These are phyloP conservation scores for Lachnellula cervina DNA, from an alignment of 2,329 filamentous ascomycete genomes.

Conservation along the genomic window DNA sequence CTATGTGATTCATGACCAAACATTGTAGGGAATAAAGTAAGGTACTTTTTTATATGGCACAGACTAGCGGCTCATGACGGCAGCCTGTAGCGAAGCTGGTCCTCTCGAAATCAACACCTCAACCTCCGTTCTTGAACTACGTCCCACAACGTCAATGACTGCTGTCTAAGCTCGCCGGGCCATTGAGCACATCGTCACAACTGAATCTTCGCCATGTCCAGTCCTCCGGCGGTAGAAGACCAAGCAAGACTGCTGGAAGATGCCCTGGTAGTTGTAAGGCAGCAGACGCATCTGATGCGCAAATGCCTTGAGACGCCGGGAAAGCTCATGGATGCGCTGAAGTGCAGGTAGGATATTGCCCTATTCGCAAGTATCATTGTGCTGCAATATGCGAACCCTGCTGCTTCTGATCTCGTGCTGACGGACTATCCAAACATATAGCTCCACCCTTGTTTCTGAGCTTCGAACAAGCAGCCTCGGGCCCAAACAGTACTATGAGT, in stretches of 20 bases:
- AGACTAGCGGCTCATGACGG: slow-evolving; percentile 14
- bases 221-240: slow-evolving; percentile 65
- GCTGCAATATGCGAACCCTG: slow-evolving; percentile 8
- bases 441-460: slow-evolving; percentile 97
- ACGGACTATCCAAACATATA: slow-evolving; percentile 37
- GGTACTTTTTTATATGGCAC: too few relatives aligned
- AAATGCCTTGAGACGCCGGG: slow-evolving; percentile 95
- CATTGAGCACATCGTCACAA: slow-evolving; percentile 20
- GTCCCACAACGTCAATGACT: slow-evolving; percentile 21
- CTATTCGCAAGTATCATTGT: neutral
- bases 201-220: slow-evolving; percentile 38
- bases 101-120: slow-evolving; percentile 6
- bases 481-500: slow-evolving; percentile 99
- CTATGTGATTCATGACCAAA: neutral
- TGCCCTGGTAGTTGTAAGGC: slow-evolving; percentile 90
- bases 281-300: slow-evolving; percentile 96
- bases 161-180: slow-evolving; percentile 22
- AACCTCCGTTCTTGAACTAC: slow-evolving; percentile 10
- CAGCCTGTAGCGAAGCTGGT: slow-evolving; percentile 15
- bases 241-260: slow-evolving; percentile 93
- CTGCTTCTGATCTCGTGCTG: slow-evolving; percentile 21
- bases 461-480: slow-evolving; percentile 92
- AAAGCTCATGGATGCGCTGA: slow-evolving; percentile 99
- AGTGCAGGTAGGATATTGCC: slow-evolving; percentile 77
- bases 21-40: too few relatives aligned